Percentiles rank a stretch among this genome's conserved stretches.
Evolutionary conservation across 805 yeast genomes (phyloP).

Genomic region (Wickerhamomyces ciferrii): DNA sequence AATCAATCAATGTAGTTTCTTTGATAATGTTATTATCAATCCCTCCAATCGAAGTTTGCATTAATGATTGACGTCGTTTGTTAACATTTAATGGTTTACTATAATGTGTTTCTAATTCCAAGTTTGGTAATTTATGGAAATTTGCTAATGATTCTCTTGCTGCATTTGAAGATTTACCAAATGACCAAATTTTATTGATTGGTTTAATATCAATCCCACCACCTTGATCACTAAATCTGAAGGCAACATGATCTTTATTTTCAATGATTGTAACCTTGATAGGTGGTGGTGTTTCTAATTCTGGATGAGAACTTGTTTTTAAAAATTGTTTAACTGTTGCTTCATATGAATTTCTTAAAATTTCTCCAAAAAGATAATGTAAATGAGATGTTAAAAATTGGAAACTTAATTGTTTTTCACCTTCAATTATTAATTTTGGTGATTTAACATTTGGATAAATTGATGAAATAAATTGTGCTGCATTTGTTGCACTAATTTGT

Average conservation of each 20-base stretch:
- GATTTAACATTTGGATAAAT: conserved; percentile 48
- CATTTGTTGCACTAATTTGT: conserved; percentile 44
- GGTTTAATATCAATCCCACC: conserved; percentile 73
- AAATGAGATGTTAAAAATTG: conserved; percentile 85
- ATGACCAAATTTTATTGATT: conserved; percentile 74
- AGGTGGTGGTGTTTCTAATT: conserved; percentile 50
- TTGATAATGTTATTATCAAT: conserved; percentile 24
- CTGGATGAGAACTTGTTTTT: conserved; percentile 23
- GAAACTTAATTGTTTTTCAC: conserved; percentile 60
- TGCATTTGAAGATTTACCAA: conserved; percentile 63
- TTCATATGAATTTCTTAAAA: conserved; percentile 78
- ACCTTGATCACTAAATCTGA: conserved; percentile 84
- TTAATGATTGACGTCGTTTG: conserved; percentile 16
- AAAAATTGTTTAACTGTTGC: conserved; percentile 60
- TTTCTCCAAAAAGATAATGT: conserved; percentile 82
- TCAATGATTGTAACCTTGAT: conserved; percentile 72
- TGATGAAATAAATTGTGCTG: conserved; percentile 45
- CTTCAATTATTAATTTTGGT: conserved; percentile 78
- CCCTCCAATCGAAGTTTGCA: conserved; percentile 36
- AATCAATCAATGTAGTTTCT: conserved; percentile 47
- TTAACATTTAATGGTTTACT: conserved; percentile 2
- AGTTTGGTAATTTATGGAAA: conserved; percentile 67
- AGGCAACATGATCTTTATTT: conserved; percentile 59
- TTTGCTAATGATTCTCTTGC: conserved; percentile 57
- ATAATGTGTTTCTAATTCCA: conserved; percentile 28